Evolutionary conservation across 371 early-diverging fungal genomes (phyloP).

Genomic region (Apophysomyces sp.): DNA sequence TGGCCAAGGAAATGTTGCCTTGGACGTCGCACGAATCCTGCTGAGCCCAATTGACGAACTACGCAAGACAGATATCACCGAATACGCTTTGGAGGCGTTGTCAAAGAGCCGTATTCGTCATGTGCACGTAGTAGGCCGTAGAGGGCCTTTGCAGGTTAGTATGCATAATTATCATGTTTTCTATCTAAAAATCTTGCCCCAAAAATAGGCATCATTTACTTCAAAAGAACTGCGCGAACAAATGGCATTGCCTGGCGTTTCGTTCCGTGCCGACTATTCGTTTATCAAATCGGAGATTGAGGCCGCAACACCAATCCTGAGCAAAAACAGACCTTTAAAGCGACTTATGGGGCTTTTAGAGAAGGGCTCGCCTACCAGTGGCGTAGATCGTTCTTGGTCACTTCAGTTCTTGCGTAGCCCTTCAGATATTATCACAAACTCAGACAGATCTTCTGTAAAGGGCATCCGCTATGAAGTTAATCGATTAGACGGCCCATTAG

Average conservation of each 20-base stretch:
- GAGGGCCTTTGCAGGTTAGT: slow-evolving; percentile 89
- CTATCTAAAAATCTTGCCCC: not conserved
- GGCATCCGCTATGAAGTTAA: slow-evolving; percentile 72
- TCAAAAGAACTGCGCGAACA: slow-evolving; percentile 96
- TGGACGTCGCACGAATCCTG: slow-evolving; percentile 92
- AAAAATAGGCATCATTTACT: slow-evolving; percentile 78
- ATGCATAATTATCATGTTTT: not conserved
- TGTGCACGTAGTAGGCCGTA: slow-evolving; percentile 87
- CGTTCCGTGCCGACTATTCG: slow-evolving; percentile 57
- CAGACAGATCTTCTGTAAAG: slow-evolving; percentile 15
- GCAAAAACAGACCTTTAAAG: slow-evolving; percentile 64
- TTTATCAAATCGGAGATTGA: slow-evolving; percentile 52
- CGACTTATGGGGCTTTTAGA: slow-evolving; percentile 78
- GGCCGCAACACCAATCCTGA: slow-evolving; percentile 30
- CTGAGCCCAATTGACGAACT: slow-evolving; percentile 75
- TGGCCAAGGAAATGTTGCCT: slow-evolving; percentile 96
- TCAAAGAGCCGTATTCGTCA: slow-evolving; percentile 68
- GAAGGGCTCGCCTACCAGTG: slow-evolving; percentile 48
- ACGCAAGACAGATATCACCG: slow-evolving; percentile 86
- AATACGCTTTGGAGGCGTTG: slow-evolving; percentile 72
- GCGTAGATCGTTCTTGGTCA: slow-evolving; percentile 62
- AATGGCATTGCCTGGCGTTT: slow-evolving; percentile 67
- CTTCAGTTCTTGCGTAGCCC: slow-evolving; percentile 81
- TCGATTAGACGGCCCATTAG: slow-evolving; percentile 59
- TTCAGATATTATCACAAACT: slow-evolving; percentile 37